phyloP scores from a whole-genome alignment of 257 asterid genomes.

The Nicotiana knightiana region DNA sequence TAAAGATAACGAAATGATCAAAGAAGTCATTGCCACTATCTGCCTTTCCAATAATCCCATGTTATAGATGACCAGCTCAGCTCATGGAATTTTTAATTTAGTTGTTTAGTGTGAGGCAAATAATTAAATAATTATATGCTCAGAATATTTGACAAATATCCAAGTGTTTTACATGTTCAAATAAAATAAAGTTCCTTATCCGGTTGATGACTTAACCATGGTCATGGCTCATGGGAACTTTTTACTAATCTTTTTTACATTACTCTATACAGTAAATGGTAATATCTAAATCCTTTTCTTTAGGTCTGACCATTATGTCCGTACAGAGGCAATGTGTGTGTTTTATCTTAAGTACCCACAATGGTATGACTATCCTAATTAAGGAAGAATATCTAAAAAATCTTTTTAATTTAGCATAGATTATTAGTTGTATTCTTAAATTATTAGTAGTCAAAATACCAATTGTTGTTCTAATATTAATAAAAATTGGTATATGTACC shows the following conservation, averaged over 20 bases:
- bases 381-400: too few relatives aligned
- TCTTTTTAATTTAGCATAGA: too few relatives aligned
- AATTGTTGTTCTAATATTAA: too few relatives aligned
- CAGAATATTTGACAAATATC: background rate
- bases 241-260: background rate
- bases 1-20: background rate
- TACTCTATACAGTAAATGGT: too few relatives aligned
- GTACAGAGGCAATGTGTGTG: too few relatives aligned
- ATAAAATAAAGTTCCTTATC: background rate
- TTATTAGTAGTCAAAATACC: too few relatives aligned
- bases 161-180: background rate
- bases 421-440: too few relatives aligned
- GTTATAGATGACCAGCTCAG: background rate
- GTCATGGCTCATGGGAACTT: background rate
- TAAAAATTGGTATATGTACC: too few relatives aligned
- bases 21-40: background rate
- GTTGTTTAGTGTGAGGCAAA: background rate
- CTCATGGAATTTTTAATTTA: background rate
- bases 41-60: background rate
- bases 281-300: too few relatives aligned
- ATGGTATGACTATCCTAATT: too few relatives aligned
- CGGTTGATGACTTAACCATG: background rate
- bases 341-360: too few relatives aligned
- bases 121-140: background rate
- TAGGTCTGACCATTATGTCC: too few relatives aligned